Conservation (phyloP, 768 basidiomycete species). For the Hebeloma cylindrosporum region DNA sequence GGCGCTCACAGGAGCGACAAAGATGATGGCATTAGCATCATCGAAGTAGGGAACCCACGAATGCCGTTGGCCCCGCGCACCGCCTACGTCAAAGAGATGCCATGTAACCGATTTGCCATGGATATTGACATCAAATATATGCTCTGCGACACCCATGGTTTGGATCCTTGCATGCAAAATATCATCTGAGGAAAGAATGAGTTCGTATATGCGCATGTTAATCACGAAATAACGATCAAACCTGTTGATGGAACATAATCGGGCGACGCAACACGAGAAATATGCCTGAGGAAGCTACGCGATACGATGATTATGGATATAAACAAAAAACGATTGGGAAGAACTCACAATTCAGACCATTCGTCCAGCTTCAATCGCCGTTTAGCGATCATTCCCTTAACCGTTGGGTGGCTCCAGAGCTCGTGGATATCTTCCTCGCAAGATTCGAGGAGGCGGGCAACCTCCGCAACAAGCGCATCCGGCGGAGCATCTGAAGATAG, state of each 20-base stretch:
- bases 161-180: constrained; percentile 89
- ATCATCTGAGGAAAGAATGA: constrained; percentile 55
- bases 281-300: constrained; percentile 71
- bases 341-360: constrained; percentile 83
- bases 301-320: constrained; percentile 17
- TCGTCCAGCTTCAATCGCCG: constrained; percentile 79
- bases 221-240: constrained; percentile 26
- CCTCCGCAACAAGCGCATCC: constrained; percentile 60
- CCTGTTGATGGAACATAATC: constrained; percentile 78
- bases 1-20: constrained; percentile 76
- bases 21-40: constrained; percentile 79
- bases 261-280: constrained; percentile 64
- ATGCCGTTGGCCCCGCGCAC: constrained; percentile 70
- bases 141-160: constrained; percentile 87
- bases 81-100: constrained; percentile 74
- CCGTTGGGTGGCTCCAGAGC: constrained; percentile 73
- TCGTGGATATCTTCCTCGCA: constrained; percentile 65
- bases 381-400: constrained; percentile 64
- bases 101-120: constrained; percentile 76
- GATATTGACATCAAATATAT: constrained; percentile 78
- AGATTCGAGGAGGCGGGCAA: constrained; percentile 57
- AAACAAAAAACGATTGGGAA: not conserved
- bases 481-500: constrained; percentile 35
- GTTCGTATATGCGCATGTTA: constrained; percentile 30
- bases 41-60: constrained; percentile 80